Base-by-base conservation (phyloP, 2,329 filamentous ascomycete species). In the Apiospora malaysiana region DNA sequence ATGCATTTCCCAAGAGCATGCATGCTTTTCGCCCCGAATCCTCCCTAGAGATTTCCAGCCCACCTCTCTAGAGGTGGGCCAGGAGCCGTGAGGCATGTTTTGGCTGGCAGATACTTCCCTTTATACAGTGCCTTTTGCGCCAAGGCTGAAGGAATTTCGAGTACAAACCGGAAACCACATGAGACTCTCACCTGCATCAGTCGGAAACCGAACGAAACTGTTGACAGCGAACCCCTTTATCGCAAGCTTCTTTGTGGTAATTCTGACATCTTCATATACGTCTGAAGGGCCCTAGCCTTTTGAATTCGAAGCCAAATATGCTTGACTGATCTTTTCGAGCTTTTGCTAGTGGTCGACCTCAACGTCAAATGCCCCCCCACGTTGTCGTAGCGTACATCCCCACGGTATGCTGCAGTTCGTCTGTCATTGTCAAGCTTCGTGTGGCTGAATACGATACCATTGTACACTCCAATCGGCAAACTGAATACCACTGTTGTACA, bases 401-500 rank as follows among this genome's bases (percentile, higher is more conserved):
- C 14, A 40, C 14, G 6, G 9, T 40, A 68, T 14, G 14, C 12
- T 40, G 45, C 23, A 49, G 45, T 49, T 47, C n/a, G 9, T 16
- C 18, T 5, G 18, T 32, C 27, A 68, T 40, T 23, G 18, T 68
- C 45, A 56, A 68, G 42, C 23, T 27, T 40, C 8, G 8, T 59
- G 47, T 27, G 27, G 21, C 16, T 40, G 47, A 56, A 45, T 68
- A 59, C 47, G 25, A 68, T 68, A 51, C 47, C 69, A 70, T 70
- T 70, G 65, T 70, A 67, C 65, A 59, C 16, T 51, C 32, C 67
- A 40, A 65, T 59, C 56, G n/a, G 32, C 9, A 37, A 63, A n/a
- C 18, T 10, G 65, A 68, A 68, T 43, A 23, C 47, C 18, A 40
- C 27, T 70, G 69, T 68, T 70, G 69, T 70, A 70, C 69, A 70